Base-by-base conservation (phyloP, 2,329 filamentous ascomycete species). In the Penicillium sp. region DNA sequence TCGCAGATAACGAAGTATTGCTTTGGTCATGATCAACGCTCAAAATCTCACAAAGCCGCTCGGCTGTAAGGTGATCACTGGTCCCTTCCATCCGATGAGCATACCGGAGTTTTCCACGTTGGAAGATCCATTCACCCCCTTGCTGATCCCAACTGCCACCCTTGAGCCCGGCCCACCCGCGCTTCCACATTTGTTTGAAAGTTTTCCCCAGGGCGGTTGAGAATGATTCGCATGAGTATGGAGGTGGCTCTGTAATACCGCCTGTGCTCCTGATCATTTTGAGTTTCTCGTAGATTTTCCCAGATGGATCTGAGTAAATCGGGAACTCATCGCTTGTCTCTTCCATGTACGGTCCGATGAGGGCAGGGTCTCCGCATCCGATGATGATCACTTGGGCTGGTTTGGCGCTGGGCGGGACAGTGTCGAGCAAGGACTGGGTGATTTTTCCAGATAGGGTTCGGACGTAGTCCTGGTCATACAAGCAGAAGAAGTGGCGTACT, bases 401-500 rank as follows among this genome's bases (percentile, higher is more conserved):
- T 26, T 58, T 59, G 5, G 59, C 48, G 5, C 37, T 27, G 2
- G 37, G 14, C 1, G 64, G 63, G 10, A 65, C 48, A 1, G 58
- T 63, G 8, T 48, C n/a, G 14, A 67, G 58, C n/a, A 67, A 31
- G 11, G 19, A 45, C 16, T 62, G 43, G 2, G 57, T 62, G 9
- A 67, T 57, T 33, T 64, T 54, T 3, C 39, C 19, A 1, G 61
- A 45, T 16, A 63, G 53, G 8, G 43, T 47, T 13, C 59, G 64
- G 13, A 68, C 64, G 31, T 68, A 68, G 44, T 56, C 55, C 56
- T 67, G 63, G 11, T 68, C 65, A 41, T 67, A 67, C 11, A 56
- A 26, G 43, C 65, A 67, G 52, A 67, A 67, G 48, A 66, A 67
- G 57, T 68, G 66, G 19, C 64, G 57, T 7, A 66, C 64, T 66